Conservation (phyloP, 2,329 filamentous ascomycete genomes). For the Nothopassalora personata region DNA sequence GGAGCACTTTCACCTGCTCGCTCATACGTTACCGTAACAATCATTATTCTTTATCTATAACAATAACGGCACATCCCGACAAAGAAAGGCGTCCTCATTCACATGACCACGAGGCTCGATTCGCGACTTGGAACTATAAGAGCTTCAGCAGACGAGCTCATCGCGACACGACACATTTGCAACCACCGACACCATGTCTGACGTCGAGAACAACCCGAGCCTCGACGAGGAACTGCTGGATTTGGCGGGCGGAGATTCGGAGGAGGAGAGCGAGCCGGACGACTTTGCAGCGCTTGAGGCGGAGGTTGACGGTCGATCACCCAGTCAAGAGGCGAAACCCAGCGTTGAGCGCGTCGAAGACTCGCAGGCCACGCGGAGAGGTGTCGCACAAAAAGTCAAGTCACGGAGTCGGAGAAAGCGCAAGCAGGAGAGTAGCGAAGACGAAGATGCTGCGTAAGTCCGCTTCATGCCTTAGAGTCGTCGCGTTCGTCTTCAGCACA, state of each 20-base stretch:
- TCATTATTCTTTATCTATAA: not conserved
- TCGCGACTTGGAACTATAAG: not conserved
- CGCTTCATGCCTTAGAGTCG: not conserved
- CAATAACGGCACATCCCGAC: too few relatives aligned
- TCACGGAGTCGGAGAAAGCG: conserved; percentile 41
- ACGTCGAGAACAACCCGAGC: conserved; percentile 27
- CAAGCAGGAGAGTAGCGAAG: conserved; percentile 53
- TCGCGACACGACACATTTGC: not conserved
- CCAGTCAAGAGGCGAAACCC: conserved; percentile 44
- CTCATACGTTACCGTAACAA: not conserved
- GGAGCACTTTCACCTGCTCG: not conserved
- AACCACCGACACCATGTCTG: conserved; percentile 35
- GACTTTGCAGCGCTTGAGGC: conserved; percentile 46
- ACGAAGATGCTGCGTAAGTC: conserved; percentile 69
- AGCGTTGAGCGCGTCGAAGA: conserved; percentile 36
- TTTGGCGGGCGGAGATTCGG: conserved; percentile 65
- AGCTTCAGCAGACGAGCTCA: not conserved
- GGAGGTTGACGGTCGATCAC: conserved; percentile 45
- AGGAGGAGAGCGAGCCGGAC: conserved; percentile 42
- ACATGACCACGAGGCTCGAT: not conserved
- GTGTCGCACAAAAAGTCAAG: conserved; percentile 46
- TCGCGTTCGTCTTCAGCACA: conserved; percentile 3
- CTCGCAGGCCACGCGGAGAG: conserved; percentile 32
- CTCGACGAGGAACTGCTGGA: conserved; percentile 91
- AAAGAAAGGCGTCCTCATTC: too few relatives aligned